phyloP scores from a whole-genome alignment of 805 yeast species.

The Teunomyces stri region DNA sequence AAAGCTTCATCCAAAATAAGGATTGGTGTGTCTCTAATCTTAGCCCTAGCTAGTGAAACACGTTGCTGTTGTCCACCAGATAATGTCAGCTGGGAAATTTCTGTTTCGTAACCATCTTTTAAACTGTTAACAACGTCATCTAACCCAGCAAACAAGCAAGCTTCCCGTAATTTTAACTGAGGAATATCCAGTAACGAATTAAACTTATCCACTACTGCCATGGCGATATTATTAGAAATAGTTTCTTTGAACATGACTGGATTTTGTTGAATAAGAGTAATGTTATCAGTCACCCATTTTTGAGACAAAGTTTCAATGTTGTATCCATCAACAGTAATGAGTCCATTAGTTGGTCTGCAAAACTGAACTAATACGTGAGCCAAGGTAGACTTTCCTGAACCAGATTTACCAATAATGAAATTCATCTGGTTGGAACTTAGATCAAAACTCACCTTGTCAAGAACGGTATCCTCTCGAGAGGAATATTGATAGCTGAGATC shows the following conservation, averaged over 20 bases:
- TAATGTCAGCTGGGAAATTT: constrained; percentile 44
- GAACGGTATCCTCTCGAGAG: constrained; percentile 47
- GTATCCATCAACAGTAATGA: constrained; percentile 54
- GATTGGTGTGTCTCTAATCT: constrained; percentile 67
- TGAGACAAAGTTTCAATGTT: constrained; percentile 42
- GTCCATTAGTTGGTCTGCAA: constrained; percentile 54
- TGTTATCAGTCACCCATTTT: constrained; percentile 56
- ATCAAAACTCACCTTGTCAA: constrained; percentile 46
- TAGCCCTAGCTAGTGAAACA: constrained; percentile 81
- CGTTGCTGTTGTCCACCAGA: constrained; percentile 94
- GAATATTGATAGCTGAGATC: constrained; percentile 66
- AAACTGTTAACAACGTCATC: constrained; percentile 46
- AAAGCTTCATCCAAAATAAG: constrained; percentile 83
- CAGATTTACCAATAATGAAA: constrained; percentile 82
- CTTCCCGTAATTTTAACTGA: constrained; percentile 31
- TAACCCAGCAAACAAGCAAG: constrained; percentile 53
- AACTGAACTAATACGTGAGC: constrained; percentile 60
- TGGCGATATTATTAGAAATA: constrained; percentile 57
- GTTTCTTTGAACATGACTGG: constrained; percentile 65
- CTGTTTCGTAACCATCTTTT: constrained; percentile 56
- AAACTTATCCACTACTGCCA: constrained; percentile 41
- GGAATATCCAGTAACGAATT: constrained; percentile 17
- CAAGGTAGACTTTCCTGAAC: constrained; percentile 90
- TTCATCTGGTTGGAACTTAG: constrained; percentile 48
- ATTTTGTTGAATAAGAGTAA: constrained; percentile 73